A percentile compares a stretch with the other conserved stretches of the same genome.
These are phyloP conservation scores for Firmiana major DNA, from an alignment of 345 rosid species.

Conservation along the genomic window DNA sequence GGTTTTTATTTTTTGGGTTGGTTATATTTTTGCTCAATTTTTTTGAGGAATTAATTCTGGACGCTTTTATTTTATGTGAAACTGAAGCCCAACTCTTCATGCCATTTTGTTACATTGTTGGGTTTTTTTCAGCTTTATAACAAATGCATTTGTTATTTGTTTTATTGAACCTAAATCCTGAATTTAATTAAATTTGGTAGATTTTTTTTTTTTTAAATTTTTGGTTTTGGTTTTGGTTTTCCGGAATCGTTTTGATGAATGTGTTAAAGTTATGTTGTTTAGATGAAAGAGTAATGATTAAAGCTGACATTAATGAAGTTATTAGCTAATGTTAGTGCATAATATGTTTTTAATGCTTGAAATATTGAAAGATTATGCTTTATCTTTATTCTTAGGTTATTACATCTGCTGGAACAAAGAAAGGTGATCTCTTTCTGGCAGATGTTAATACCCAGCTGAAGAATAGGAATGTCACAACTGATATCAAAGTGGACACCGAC, in stretches of 20 bases:
- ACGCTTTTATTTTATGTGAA: not conserved
- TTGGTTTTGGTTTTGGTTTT: not conserved
- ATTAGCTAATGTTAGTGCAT: not conserved
- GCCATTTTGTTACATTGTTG: no score
- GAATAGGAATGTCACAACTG: conserved; percentile 47
- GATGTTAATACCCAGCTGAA: conserved; percentile 69
- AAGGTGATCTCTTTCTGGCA: conserved; percentile 45
- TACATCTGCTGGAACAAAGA: conserved; percentile 71
- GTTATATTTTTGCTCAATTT: not conserved
- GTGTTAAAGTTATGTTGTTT: not conserved
- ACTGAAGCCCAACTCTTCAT: not conserved
- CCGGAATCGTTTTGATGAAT: not conserved
- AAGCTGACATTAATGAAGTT: not conserved
- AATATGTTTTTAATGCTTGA: not conserved
- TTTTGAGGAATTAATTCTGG: not conserved
- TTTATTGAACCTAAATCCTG: not conserved
- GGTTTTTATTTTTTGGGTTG: not conserved
- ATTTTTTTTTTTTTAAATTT: not conserved
- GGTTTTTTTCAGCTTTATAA: not conserved
- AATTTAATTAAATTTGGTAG: not conserved
- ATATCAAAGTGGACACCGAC: conserved; percentile 80
- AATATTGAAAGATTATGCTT: not conserved
- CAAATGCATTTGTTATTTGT: not conserved
- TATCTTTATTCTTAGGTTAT: conserved; percentile 18
- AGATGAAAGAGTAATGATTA: not conserved